phyloP scores from a whole-genome alignment of 257 asterid genomes.

The Capsicum rhomboideum region DNA sequence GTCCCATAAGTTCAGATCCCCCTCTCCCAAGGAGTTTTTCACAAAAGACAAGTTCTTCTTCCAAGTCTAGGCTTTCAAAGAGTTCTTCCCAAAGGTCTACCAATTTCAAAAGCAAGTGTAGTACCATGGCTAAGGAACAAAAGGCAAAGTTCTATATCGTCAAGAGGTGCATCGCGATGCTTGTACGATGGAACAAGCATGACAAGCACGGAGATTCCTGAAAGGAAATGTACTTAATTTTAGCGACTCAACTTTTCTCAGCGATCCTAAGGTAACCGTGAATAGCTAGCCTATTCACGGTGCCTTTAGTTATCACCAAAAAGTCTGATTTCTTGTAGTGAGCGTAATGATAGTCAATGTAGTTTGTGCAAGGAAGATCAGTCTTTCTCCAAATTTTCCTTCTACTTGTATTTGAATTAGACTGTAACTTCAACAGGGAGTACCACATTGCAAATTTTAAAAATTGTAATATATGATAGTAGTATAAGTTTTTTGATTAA shows the following conservation, averaged over 20 bases:
- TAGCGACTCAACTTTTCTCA: background rate
- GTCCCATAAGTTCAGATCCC: background rate
- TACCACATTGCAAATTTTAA: background rate
- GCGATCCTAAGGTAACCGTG: background rate
- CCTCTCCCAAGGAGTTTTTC: slow-evolving; percentile 7
- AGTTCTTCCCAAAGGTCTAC: slow-evolving; percentile 2
- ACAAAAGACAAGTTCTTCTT: background rate
- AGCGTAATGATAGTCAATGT: background rate
- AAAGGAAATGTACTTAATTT: background rate
- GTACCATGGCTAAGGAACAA: slow-evolving; percentile 2
- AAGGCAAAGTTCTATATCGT: background rate
- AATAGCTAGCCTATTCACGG: background rate
- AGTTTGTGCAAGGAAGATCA: background rate
- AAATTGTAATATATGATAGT: background rate
- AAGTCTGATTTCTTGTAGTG: background rate
- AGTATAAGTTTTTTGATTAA: background rate
- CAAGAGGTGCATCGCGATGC: background rate
- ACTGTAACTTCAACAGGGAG: background rate
- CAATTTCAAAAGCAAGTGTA: slow-evolving; percentile 1
- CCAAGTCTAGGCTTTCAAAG: background rate
- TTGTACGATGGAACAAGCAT: slow-evolving; percentile 6
- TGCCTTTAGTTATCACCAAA: background rate
- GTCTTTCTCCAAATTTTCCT: background rate
- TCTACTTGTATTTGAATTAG: background rate
- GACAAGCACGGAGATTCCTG: background rate